These are phyloP conservation scores for Ligustrum vulgare DNA, from an alignment of 257 asterid species.

Conservation along the genomic window DNA sequence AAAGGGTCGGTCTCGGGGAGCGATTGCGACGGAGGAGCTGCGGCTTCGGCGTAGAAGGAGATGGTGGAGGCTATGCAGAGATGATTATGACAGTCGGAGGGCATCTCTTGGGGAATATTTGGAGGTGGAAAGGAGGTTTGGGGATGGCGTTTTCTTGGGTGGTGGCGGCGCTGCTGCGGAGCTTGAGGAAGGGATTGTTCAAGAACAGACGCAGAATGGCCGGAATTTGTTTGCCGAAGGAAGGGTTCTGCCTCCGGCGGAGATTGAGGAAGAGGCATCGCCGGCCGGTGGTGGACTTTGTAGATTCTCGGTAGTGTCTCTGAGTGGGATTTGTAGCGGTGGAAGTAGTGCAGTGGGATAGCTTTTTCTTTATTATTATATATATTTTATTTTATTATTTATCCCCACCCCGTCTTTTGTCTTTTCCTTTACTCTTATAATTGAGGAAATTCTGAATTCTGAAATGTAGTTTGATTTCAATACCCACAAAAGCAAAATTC, in stretches of 20 bases:
- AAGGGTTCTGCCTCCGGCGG: conserved; percentile 75
- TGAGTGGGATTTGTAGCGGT: conserved; percentile 42
- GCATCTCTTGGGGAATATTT: conserved; percentile 82
- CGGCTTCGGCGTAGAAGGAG: conserved; percentile 57
- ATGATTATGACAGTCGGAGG: conserved; percentile 54
- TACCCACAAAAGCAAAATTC: too few relatives aligned
- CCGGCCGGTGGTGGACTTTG: conserved; percentile 50
- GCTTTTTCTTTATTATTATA: not conserved
- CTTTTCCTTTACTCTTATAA: too few relatives aligned
- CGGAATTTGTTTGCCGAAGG: conserved; percentile 79
- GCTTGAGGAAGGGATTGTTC: conserved; percentile 68
- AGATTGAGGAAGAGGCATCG: conserved; percentile 46
- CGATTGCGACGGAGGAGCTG: conserved; percentile 28
- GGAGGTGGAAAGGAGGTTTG: conserved; percentile 89
- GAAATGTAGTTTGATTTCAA: too few relatives aligned
- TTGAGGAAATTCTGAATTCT: too few relatives aligned
- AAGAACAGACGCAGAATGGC: conserved; percentile 51
- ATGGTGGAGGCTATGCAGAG: conserved; percentile 92
- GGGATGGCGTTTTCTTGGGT: conserved; percentile 36
- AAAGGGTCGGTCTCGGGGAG: conserved; percentile 30
- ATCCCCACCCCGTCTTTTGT: not conserved
- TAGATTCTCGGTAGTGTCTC: conserved; percentile 58
- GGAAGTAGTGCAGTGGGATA: conserved; percentile 35
- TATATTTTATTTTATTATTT: not conserved
- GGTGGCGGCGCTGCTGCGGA: conserved; percentile 56